Evolutionary conservation across 2,329 filamentous ascomycete genomes (phyloP).

Genomic region (Venturia effusa): DNA sequence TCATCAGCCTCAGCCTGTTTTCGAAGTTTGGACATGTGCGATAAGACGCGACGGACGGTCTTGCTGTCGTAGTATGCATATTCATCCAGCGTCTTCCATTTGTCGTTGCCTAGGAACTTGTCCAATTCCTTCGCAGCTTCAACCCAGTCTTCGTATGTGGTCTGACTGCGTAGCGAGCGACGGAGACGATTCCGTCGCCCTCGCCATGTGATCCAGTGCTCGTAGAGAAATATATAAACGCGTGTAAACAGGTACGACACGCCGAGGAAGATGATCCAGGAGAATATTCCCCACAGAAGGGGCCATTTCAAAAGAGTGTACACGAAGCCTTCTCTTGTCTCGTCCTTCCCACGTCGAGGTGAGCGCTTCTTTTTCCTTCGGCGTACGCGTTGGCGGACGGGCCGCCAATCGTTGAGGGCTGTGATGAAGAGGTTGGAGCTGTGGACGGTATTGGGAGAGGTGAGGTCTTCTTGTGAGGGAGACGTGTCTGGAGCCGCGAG

Average conservation of each 20-base stretch:
- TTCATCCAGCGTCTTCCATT: conserved; percentile 65
- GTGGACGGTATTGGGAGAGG: conserved; percentile 30
- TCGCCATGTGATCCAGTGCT: conserved; percentile 83
- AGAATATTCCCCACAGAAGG: conserved; percentile 65
- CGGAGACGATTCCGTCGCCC: conserved; percentile 65
- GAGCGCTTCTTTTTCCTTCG: conserved; percentile 28
- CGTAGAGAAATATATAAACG: conserved; percentile 84
- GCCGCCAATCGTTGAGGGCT: conserved; percentile 92
- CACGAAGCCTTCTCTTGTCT: conserved; percentile 87
- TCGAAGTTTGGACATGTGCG: conserved; percentile 60
- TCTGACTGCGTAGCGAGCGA: conserved; percentile 57
- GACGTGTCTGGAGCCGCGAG: conserved; percentile 70
- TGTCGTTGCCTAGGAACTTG: conserved; percentile 64
- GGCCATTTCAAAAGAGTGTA: conserved; percentile 91
- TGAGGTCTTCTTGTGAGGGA: conserved; percentile 48
- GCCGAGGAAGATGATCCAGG: conserved; percentile 68
- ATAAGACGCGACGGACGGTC: conserved; percentile 66
- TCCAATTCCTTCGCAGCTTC: conserved; percentile 70
- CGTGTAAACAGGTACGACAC: conserved; percentile 69
- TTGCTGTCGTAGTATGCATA: conserved; percentile 78
- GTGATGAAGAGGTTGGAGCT: conserved; percentile 55
- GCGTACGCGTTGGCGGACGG: conserved; percentile 63
- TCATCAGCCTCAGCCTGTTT: conserved; percentile 45
- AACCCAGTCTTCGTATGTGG: conserved; percentile 76
- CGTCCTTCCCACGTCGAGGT: conserved; percentile 55